Evolutionary conservation across 352 stramenopile species (phyloP).

Genomic region (Pythium grandisporangium): DNA sequence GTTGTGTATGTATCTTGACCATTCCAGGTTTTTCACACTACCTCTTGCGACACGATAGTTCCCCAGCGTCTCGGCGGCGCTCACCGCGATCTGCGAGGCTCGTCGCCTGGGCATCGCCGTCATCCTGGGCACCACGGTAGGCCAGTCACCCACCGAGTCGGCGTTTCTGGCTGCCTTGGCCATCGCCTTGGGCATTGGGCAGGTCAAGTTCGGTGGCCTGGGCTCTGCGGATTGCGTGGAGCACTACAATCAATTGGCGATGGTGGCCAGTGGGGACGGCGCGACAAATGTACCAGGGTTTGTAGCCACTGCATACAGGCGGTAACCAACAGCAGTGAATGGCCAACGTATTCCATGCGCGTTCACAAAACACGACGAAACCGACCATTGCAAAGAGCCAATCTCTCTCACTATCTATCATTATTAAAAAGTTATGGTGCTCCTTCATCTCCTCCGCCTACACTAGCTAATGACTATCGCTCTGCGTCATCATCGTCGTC

Average conservation of each 20-base stretch:
- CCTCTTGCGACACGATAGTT: constrained; percentile 16
- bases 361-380: too few species aligned
- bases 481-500: constrained; percentile 26
- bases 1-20: background rate
- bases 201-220: constrained; percentile 70
- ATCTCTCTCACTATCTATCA: too few species aligned
- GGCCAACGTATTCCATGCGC: too few species aligned
- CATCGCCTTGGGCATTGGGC: constrained; percentile 35
- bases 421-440: too few species aligned
- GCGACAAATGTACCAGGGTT: constrained; percentile 36
- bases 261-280: constrained; percentile 25
- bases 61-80: constrained; percentile 28
- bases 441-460: too few species aligned
- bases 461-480: background rate
- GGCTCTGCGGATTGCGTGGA: constrained; percentile 25
- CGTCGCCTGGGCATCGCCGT: constrained; percentile 40
- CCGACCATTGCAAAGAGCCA: too few species aligned
- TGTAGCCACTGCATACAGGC: constrained; percentile 18
- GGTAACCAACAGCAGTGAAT: too few species aligned
- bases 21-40: background rate
- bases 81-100: constrained; percentile 32
- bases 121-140: constrained; percentile 30
- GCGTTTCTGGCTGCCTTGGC: constrained; percentile 34
- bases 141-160: constrained; percentile 13
- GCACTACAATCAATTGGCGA: constrained; percentile 49